Conservation (phyloP, 2,329 filamentous ascomycete species). For the Diplodia corticola region DNA sequence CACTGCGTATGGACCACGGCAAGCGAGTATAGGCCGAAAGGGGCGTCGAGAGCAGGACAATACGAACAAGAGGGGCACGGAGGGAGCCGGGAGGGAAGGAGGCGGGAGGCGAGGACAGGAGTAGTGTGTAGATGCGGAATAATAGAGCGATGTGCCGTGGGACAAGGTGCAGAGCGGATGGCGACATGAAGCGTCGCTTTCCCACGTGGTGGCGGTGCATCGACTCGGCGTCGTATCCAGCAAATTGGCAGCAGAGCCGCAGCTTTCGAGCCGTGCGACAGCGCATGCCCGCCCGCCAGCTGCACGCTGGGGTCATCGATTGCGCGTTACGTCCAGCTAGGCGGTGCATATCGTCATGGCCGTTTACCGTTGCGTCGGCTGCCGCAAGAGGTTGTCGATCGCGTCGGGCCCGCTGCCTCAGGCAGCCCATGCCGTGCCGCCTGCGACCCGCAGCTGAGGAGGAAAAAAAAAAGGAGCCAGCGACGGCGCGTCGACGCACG, state of each 20-base stretch:
- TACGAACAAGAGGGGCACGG: not conserved
- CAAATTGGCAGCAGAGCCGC: constrained; percentile 17
- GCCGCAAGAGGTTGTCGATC: not conserved
- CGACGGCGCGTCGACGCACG: no score
- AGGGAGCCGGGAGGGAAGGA: not conserved
- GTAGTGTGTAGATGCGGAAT: no score
- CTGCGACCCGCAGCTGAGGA: not conserved
- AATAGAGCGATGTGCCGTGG: not conserved
- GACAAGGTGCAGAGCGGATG: no score
- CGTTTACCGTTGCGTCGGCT: not conserved
- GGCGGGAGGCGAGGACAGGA: no score
- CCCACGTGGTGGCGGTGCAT: not conserved
- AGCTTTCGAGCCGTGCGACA: not conserved
- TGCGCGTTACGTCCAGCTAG: not conserved
- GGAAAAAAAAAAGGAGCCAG: not conserved
- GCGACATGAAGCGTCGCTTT: not conserved
- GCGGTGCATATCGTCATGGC: not conserved
- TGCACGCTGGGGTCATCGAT: constrained; percentile 6
- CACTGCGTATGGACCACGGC: not conserved
- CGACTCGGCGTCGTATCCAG: constrained; percentile 1
- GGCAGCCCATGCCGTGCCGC: not conserved
- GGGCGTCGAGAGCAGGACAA: not conserved
- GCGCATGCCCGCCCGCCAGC: not conserved
- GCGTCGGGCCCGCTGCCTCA: not conserved
- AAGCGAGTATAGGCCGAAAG: constrained; percentile 11